These are phyloP conservation scores for Irpex lacteus DNA, from an alignment of 1,284 basidiomycete genomes.

Conservation along the genomic window DNA sequence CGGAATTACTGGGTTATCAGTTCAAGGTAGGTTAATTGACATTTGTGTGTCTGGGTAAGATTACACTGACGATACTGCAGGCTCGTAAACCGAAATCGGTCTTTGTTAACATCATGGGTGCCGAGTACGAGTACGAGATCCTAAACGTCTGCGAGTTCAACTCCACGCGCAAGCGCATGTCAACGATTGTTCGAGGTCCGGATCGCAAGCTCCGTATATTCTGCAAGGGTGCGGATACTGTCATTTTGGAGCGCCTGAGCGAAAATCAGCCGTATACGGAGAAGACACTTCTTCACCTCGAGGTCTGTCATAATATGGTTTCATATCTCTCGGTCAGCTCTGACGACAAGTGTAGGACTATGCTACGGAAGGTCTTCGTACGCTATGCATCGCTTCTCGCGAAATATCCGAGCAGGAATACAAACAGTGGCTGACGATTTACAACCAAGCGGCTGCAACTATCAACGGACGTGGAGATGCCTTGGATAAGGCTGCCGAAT, in stretches of 20 bases:
- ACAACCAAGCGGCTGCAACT: slow-evolving; percentile 89
- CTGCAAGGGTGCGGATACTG: slow-evolving; percentile 98
- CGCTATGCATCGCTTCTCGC: slow-evolving; percentile 93
- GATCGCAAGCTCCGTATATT: slow-evolving; percentile 94
- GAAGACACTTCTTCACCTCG: slow-evolving; percentile 86
- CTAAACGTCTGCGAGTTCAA: slow-evolving; percentile 99
- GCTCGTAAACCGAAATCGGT: slow-evolving; percentile 95
- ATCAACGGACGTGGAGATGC: slow-evolving; percentile 93
- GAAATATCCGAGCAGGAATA: slow-evolving; percentile 93
- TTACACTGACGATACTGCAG: slow-evolving; percentile 37
- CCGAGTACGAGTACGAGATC: slow-evolving; percentile 82
- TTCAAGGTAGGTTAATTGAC: slow-evolving; percentile 71
- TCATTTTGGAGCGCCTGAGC: slow-evolving; percentile 86
- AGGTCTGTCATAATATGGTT: slow-evolving; percentile 47
- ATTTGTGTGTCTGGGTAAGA: slow-evolving; percentile 6
- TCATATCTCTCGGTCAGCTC: slow-evolving; percentile 7
- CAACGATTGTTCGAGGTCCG: slow-evolving; percentile 85
- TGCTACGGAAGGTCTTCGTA: slow-evolving; percentile 94
- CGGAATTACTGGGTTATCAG: slow-evolving; percentile 89
- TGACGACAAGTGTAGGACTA: slow-evolving; percentile 65
- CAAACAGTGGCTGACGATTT: slow-evolving; percentile 82
- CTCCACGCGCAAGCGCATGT: slow-evolving; percentile 97
- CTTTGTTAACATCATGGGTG: slow-evolving; percentile 80
- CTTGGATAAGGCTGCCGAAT: slow-evolving; percentile 91
- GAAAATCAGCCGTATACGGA: slow-evolving; percentile 86